phyloP scores from a whole-genome alignment of 129 eudicot species.

The Arctium lappa region DNA sequence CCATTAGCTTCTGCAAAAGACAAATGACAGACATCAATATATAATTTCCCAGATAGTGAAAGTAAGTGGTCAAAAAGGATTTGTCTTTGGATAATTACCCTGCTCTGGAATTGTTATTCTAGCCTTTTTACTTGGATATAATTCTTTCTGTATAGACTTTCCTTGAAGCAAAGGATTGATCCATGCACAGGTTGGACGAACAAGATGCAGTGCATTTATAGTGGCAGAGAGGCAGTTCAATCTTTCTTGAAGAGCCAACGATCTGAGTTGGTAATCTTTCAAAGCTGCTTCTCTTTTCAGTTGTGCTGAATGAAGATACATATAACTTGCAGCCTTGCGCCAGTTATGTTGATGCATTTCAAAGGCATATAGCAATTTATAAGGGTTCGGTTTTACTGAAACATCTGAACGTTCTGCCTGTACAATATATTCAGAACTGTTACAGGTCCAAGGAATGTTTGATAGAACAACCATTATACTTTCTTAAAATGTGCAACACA shows the following conservation, averaged over 20 bases:
- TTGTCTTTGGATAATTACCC: conserved; percentile 37
- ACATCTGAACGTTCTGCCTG: conserved; percentile 92
- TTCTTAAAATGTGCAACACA: conserved; percentile 20
- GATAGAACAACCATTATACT: not conserved
- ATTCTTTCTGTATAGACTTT: conserved; percentile 37
- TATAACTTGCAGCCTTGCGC: conserved; percentile 87
- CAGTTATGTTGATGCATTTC: conserved; percentile 96
- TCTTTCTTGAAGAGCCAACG: conserved; percentile 79
- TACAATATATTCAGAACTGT: conserved; percentile 6
- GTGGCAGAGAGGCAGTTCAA: conserved; percentile 88
- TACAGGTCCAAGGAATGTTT: not conserved
- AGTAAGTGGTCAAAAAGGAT: not conserved
- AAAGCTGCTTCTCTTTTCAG: conserved; percentile 60
- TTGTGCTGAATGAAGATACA: conserved; percentile 62
- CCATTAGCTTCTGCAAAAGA: conserved; percentile 46
- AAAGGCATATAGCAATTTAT: conserved; percentile 74
- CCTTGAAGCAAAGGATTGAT: conserved; percentile 51
- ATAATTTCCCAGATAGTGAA: not conserved
- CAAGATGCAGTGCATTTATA: conserved; percentile 88
- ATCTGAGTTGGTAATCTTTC: conserved; percentile 55
- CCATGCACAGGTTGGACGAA: conserved; percentile 89
- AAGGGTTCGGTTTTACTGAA: conserved; percentile 78
- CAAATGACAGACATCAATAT: not conserved
- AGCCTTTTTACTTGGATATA: conserved; percentile 79
- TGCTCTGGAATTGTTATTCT: conserved; percentile 51